phyloP scores from a whole-genome alignment of 495 filamentous ascomycete genomes.

The Massariosphaeria phaeospora region DNA sequence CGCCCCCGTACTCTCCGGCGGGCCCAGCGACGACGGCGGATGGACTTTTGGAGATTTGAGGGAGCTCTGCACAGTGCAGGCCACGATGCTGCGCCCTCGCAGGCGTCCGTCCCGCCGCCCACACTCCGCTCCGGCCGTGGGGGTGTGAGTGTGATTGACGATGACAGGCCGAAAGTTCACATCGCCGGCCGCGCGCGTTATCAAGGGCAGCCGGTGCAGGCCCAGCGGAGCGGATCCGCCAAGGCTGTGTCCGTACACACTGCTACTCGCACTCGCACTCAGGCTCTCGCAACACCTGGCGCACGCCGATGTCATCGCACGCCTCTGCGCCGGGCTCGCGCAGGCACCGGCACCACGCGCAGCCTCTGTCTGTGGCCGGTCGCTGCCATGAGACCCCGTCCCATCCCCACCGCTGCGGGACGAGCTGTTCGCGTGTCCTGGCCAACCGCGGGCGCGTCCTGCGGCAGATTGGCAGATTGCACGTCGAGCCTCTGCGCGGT shows the following conservation, averaged over 20 bases:
- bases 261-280: no score
- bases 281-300: constrained; percentile 2
- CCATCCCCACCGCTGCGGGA: not conserved
- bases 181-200: constrained; percentile 11
- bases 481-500: no score
- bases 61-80: not conserved
- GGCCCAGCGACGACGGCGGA: not conserved
- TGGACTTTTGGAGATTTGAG: not conserved
- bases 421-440: not conserved
- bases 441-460: not conserved
- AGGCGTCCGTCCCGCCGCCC: no score
- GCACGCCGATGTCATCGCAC: not conserved
- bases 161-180: constrained; percentile 18
- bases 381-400: not conserved
- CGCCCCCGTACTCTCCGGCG: constrained; percentile 4
- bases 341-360: not conserved
- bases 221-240: constrained; percentile 24
- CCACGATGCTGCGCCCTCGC: not conserved
- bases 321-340: not conserved
- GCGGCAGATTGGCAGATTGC: not conserved
- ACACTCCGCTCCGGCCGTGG: constrained; percentile 12
- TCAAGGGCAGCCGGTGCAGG: constrained; percentile 7
- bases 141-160: constrained; percentile 12
- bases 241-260: no score
- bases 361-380: not conserved